Percentiles rank a stretch among this genome's conserved stretches.
phyloP scores from a whole-genome alignment of 2,329 filamentous ascomycete genomes.

The Trichoderma semiorbis region DNA sequence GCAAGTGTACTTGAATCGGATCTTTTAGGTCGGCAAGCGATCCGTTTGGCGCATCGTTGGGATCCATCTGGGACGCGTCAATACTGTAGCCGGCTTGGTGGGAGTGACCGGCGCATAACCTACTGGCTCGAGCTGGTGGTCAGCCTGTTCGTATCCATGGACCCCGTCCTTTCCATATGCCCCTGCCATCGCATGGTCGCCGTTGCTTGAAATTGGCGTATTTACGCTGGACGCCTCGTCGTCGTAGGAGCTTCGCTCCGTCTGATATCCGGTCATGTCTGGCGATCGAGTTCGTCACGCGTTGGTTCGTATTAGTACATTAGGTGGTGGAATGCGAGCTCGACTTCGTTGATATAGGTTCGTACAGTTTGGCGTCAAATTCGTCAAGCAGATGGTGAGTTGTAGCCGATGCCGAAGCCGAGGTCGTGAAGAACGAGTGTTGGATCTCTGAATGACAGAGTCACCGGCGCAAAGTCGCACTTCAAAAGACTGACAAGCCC shows the following conservation, averaged over 20 bases:
- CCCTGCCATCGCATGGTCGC: conserved; percentile 50
- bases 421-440: conserved; percentile 9
- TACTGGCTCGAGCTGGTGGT: conserved; percentile 56
- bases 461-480: background rate
- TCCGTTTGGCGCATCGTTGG: conserved; percentile 52
- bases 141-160: conserved; percentile 38
- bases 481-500: background rate
- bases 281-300: conserved; percentile 20
- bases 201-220: conserved; percentile 39
- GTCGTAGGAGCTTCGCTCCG: conserved; percentile 35
- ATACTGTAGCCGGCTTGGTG: background rate
- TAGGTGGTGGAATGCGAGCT: background rate
- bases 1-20: conserved; percentile 79
- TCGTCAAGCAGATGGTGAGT: background rate
- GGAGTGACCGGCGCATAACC: conserved; percentile 26
- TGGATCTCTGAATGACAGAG: background rate
- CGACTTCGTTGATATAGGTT: background rate
- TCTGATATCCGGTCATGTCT: conserved; percentile 41
- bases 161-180: conserved; percentile 53
- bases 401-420: background rate
- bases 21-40: conserved; percentile 61
- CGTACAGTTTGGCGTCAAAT: background rate
- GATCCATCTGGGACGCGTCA: conserved; percentile 44
- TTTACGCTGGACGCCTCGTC: conserved; percentile 33
- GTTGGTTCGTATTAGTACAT: conserved; percentile 26